Evolutionary conservation across 306 rosid species (phyloP).

Genomic region (Prunus mira): DNA sequence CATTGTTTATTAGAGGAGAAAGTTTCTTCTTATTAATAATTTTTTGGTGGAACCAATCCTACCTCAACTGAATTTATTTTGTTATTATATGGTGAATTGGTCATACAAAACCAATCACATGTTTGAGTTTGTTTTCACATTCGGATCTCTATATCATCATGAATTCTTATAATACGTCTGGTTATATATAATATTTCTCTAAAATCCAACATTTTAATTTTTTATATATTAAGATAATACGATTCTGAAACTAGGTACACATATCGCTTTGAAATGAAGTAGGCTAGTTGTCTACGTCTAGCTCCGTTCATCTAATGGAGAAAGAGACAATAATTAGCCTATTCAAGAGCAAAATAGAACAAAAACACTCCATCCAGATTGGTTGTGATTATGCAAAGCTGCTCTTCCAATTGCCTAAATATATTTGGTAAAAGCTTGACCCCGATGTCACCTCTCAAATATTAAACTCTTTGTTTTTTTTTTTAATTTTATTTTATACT

Average conservation of each 20-base stretch:
- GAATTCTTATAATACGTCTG: neutral
- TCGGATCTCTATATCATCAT: neutral
- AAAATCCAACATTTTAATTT: neutral
- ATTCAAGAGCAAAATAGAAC: neutral
- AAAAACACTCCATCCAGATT: constrained; percentile 1
- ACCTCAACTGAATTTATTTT: neutral
- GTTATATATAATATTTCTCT: neutral
- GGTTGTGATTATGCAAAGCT: neutral
- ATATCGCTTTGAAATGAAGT: no score
- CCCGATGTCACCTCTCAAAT: neutral
- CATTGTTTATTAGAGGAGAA: no score
- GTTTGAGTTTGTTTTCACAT: neutral
- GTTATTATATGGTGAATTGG: neutral
- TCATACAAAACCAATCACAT: neutral
- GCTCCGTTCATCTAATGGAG: constrained; percentile 1
- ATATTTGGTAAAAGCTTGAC: neutral
- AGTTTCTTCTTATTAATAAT: neutral
- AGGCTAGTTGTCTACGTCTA: neutral
- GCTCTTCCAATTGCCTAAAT: neutral
- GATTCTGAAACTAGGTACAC: neutral
- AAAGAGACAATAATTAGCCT: constrained; percentile 3
- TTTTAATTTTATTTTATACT: neutral
- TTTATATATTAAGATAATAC: neutral
- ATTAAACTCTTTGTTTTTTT: neutral
- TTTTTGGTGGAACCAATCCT: neutral